Evolutionary conservation across 176 grass and related monocot genomes (phyloP).

Genomic region (Areca catechu): DNA sequence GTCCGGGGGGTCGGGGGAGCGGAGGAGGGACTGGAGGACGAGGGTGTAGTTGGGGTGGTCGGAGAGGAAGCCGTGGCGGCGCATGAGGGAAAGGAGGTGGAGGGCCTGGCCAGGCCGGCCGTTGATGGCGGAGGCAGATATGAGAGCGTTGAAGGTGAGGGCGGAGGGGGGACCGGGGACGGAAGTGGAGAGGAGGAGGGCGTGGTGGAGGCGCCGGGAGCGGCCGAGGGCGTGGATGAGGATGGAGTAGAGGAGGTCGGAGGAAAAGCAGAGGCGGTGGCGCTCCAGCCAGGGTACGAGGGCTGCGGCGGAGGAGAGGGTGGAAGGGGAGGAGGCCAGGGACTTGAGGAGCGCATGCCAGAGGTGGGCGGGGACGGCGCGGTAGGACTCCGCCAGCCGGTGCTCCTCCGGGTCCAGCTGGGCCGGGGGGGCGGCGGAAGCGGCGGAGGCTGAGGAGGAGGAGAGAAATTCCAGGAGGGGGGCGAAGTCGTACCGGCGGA

Average conservation of each 20-base stretch:
- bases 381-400: conserved; percentile 45
- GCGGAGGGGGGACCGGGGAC: conserved; percentile 40
- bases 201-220: conserved; percentile 39
- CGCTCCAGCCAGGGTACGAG: conserved; percentile 74
- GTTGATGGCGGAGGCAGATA: conserved; percentile 59
- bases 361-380: conserved; percentile 44
- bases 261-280: conserved; percentile 86
- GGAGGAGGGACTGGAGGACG: conserved; percentile 70
- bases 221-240: conserved; percentile 63
- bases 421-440: conserved; percentile 13
- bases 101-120: conserved; percentile 65
- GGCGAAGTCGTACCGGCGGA: conserved; percentile 55
- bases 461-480: conserved; percentile 62
- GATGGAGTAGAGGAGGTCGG: conserved; percentile 79
- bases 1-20: conserved; percentile 70
- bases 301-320: conserved; percentile 56
- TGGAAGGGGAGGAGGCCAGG: conserved; percentile 46
- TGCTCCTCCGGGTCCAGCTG: conserved; percentile 29
- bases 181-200: conserved; percentile 47
- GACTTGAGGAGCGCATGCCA: conserved; percentile 63
- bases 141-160: conserved; percentile 79
- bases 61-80: conserved; percentile 65
- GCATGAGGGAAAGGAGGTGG: conserved; percentile 52
- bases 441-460: conserved; percentile 14
- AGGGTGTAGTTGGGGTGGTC: conserved; percentile 76